Conservation (phyloP, 2,329 filamentous ascomycete genomes). For the Diaporthe vexans region DNA sequence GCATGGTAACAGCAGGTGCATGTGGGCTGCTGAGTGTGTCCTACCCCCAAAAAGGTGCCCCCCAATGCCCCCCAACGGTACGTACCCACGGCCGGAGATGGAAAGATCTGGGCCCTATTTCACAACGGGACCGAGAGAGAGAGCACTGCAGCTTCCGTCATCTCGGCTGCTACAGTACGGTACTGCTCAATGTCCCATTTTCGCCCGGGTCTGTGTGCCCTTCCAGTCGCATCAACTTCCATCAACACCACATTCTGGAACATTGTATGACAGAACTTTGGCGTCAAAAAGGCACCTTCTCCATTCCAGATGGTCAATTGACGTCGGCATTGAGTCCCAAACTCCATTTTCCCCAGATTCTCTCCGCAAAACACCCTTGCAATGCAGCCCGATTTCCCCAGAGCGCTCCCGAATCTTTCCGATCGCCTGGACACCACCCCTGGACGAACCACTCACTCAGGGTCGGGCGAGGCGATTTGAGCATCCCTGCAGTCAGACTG, state of each 20-base stretch:
- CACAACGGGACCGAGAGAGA: slow-evolving; percentile 17
- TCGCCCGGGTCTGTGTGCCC: neutral
- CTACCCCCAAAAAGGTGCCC: neutral
- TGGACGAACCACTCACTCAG: slow-evolving; percentile 18
- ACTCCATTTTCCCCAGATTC: slow-evolving; percentile 41
- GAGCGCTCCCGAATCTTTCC: slow-evolving; percentile 40
- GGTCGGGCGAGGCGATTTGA: slow-evolving; percentile 18
- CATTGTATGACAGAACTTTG: slow-evolving; percentile 3
- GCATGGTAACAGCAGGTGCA: neutral
- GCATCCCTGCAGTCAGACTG: slow-evolving; percentile 28
- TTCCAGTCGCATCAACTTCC: slow-evolving; percentile 23
- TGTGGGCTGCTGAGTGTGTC: neutral
- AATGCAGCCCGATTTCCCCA: slow-evolving; percentile 39
- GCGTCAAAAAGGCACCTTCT: slow-evolving; percentile 17
- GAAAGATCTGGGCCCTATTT: slow-evolving; percentile 20
- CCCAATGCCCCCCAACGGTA: slow-evolving; percentile 17
- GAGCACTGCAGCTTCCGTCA: slow-evolving; percentile 21
- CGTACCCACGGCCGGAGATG: slow-evolving; percentile 12
- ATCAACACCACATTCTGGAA: slow-evolving; percentile 21
- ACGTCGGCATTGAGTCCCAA: slow-evolving; percentile 38
- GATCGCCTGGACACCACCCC: slow-evolving; percentile 33
- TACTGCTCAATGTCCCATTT: slow-evolving; percentile 6
- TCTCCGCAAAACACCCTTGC: slow-evolving; percentile 42
- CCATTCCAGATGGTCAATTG: slow-evolving; percentile 32
- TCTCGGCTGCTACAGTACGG: slow-evolving; percentile 11